Conservation (phyloP, 2,329 filamentous ascomycete genomes). For the Penicillium sp. region DNA sequence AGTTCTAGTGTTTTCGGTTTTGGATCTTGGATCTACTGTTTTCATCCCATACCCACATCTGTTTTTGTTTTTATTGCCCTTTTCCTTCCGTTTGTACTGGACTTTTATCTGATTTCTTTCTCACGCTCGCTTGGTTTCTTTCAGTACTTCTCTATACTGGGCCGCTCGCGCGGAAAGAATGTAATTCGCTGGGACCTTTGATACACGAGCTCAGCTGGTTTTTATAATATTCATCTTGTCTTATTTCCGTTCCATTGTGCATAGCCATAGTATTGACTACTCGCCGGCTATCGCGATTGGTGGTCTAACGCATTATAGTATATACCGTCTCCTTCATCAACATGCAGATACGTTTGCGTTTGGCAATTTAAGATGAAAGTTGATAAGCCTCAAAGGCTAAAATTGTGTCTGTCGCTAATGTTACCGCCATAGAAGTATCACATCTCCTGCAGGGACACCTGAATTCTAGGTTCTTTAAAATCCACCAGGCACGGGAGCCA, state of each 20-base stretch:
- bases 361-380: neutral
- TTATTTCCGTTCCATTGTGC: neutral
- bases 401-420: neutral
- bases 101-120: conserved; percentile 3
- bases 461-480: conserved; percentile 9
- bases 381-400: neutral
- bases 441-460: neutral
- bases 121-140: conserved; percentile 3
- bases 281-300: neutral
- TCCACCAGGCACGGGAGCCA: conserved; percentile 19
- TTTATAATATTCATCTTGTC: conserved; percentile 10
- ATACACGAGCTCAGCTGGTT: conserved; percentile 6
- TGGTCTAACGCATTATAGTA: neutral
- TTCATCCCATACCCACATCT: conserved; percentile 17
- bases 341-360: neutral
- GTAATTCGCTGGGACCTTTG: conserved; percentile 10
- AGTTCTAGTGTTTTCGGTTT: conserved; percentile 1
- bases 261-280: neutral
- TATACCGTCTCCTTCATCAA: neutral
- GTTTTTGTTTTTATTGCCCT: conserved; percentile 13
- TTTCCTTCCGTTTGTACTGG: conserved; percentile 1
- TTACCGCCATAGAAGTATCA: neutral
- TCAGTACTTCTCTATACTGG: conserved; percentile 12
- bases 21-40: neutral
- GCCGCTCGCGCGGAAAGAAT: conserved; percentile 24